These are phyloP conservation scores for Nannochloropsis oceanica DNA, from an alignment of 108 stramenopile genomes.

Conservation along the genomic window DNA sequence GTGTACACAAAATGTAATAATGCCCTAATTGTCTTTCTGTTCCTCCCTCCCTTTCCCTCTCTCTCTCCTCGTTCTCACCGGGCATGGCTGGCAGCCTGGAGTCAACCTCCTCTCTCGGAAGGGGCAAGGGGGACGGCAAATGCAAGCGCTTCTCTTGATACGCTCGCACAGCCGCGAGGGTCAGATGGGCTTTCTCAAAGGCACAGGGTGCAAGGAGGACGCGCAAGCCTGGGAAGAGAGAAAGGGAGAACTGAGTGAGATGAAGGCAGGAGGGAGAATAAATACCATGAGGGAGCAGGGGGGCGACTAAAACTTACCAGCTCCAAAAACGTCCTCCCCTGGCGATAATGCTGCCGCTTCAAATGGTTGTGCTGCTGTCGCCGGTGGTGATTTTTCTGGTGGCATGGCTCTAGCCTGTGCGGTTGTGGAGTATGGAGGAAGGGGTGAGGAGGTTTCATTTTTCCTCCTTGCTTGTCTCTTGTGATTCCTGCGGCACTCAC, in stretches of 20 bases:
- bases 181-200: not conserved
- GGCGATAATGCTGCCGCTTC: too few relatives aligned
- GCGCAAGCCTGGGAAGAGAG: not conserved
- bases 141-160: not conserved
- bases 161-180: not conserved
- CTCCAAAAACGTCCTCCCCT: not conserved
- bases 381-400: too few relatives aligned
- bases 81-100: not conserved
- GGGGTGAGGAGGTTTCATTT: too few relatives aligned
- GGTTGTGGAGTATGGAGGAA: too few relatives aligned
- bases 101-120: not conserved
- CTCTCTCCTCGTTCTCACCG: not conserved
- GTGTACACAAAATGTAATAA: too few relatives aligned
- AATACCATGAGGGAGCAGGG: not conserved
- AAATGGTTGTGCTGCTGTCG: too few relatives aligned
- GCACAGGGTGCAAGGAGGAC: not conserved
- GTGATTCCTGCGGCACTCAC: too few relatives aligned
- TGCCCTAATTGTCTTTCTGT: not conserved
- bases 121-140: not conserved
- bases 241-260: not conserved
- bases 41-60: not conserved
- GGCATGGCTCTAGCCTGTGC: too few relatives aligned
- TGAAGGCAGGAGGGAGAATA: not conserved
- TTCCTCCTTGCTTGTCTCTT: too few relatives aligned
- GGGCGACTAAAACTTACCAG: not conserved